Percentiles rank a stretch among this genome's conserved stretches.
Conservation (phyloP, 2,329 filamentous ascomycete species). For the Verticillium dahliae region DNA sequence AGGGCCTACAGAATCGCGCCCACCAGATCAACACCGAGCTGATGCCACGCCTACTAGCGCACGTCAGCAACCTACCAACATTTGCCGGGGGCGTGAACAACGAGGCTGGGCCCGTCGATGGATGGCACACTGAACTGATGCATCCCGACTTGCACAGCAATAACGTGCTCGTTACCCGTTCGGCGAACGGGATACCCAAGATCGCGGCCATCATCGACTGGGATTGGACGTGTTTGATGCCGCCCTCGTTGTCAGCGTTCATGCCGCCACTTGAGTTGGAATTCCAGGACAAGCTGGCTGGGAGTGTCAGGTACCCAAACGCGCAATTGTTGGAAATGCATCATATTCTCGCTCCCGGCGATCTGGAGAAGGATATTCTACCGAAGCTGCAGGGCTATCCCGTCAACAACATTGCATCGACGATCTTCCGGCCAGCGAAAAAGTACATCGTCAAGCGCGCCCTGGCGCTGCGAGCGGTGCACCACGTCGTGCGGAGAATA, state of each 20-base stretch:
- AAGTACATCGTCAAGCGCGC: neutral
- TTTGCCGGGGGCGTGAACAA: neutral
- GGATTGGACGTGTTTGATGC: conserved; percentile 7
- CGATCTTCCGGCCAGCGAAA: neutral
- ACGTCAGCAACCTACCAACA: neutral
- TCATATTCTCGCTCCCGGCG: neutral
- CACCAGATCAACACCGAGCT: neutral
- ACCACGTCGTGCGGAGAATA: neutral
- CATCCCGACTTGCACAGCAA: conserved; percentile 6
- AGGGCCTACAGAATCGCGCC: neutral
- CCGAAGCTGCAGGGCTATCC: neutral
- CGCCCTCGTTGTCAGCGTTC: conserved; percentile 1
- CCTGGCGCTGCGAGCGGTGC: neutral
- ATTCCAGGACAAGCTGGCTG: neutral
- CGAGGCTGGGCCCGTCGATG: conserved; percentile 1
- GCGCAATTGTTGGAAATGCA: neutral
- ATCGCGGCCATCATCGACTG: conserved; percentile 8
- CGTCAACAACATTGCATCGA: neutral
- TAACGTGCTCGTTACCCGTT: conserved; percentile 1
- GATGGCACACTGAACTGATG: conserved; percentile 1
- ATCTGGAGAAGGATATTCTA: neutral
- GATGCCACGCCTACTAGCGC: neutral
- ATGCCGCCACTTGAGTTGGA: neutral
- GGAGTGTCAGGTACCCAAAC: neutral
- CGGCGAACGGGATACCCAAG: too few relatives aligned